Base-by-base conservation (phyloP, 768 basidiomycete species). In the Boletus reticulatus region DNA sequence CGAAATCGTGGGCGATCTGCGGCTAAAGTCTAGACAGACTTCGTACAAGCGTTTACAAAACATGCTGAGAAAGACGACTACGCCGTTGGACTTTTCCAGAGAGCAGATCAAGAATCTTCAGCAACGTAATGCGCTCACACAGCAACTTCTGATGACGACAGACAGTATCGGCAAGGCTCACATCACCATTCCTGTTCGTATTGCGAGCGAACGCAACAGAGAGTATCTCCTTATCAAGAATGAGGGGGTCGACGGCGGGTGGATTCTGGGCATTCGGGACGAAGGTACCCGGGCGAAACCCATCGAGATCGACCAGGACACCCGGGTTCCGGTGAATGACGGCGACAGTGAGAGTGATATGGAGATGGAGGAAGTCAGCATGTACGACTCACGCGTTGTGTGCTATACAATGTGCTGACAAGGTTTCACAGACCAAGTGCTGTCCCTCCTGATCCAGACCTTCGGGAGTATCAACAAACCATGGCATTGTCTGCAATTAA, bases 211-310 rank as follows among this genome's bases (percentile, higher is more conserved):
- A 72, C 77, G 95, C 58, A 98, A 98, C 66, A 87, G 84, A 68
- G 87, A 97, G 69, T 99, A 99, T 71, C 78, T 98, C n/a, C 78
- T 99, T 55, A 79, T 98, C 55, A 96, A 96, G 76, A 96, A 97
- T 63, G 86, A 92, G 59, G 87, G 88, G 34, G 83, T 75, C 16
- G 85, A 82, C 20, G 94, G 95, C 3, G 97, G 97, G 1, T 99
- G 97, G 96, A 85, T 95, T 39, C 76, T 99, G 17, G 96, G 96
- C 4, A 87, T 98, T 41, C 80, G 90, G 46, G 92, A 97, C 62
- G 83, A 90, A 49, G 94, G 95, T 17, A 92, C 90, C 8, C 79
- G 78, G 55, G 79, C 84, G 47, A 92, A 92, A 60, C 95, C 95
- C 6, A 98, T 98, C 55, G 81, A 86, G 51, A 82, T 98, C 52